Evolutionary conservation across 1,284 basidiomycete genomes (phyloP), one percentile per base, ranked within the genome.

Genomic region (Malassezia globosa): DNA sequence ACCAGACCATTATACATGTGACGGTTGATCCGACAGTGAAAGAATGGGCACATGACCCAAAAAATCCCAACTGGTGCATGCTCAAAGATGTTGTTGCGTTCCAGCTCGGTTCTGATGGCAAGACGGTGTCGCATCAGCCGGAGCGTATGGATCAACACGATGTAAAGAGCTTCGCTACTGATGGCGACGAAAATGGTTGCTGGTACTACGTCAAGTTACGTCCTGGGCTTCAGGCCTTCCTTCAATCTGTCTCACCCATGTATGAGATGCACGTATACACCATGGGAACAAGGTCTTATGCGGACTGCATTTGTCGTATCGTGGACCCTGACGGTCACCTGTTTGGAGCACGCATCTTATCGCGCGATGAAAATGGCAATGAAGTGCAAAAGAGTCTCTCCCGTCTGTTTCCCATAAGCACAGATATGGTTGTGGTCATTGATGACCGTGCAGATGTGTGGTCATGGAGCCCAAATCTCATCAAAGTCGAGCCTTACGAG

Each of bases 221-320:
- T 58, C 92, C 92, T 0, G 87, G 88, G n/a, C 79, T 89, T 72
- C 73, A 77, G 38, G 76, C 80, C 36, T 95, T 97, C 69, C 76
- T 97, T 42, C 73, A 76, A 52, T 75, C 78, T 37, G 78, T 86
- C 58, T 79, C 84, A 37, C 74, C 77, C 48, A 82, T 84, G 64
- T 97, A 94, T 73, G 88, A 97, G 74, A 87, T 97, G 85, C 92
- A 97, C 73, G 89, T 97, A 42, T 97, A 97, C 75, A 97, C 92
- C 22, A 97, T 97, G 89, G 92, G 92, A 46, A 96, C 92, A 16
- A 80, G 92, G 36, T 84, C 88, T 37, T 97, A 97, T 72, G 92
- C 92, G 34, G 85, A 90, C 73, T 82, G 89, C 72, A 89, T 96
- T 14, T 95, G 89, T 74, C 80, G 82, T 48, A 82, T 88, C 31